These are phyloP conservation scores for Sphaerulina populicola DNA, from an alignment of 2,329 filamentous ascomycete species.

Conservation along the genomic window DNA sequence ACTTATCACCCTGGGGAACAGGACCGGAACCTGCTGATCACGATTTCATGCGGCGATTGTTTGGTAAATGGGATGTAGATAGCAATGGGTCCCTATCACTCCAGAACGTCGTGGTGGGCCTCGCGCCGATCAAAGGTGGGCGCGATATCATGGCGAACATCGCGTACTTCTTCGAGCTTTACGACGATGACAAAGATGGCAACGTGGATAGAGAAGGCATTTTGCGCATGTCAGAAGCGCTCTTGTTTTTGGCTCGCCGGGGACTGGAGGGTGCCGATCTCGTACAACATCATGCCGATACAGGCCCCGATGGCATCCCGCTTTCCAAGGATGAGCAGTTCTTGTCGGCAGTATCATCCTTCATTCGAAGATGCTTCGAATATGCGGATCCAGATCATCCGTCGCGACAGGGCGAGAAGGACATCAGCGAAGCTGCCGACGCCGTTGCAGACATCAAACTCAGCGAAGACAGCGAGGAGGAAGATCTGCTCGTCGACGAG, in stretches of 20 bases:
- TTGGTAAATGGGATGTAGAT: slow-evolving; percentile 78
- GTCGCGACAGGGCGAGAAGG: slow-evolving; percentile 25
- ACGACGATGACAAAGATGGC: slow-evolving; percentile 86
- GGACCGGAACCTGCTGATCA: slow-evolving; percentile 74
- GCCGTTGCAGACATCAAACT: slow-evolving; percentile 60
- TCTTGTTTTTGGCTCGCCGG: slow-evolving; percentile 83
- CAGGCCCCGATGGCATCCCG: slow-evolving; percentile 26
- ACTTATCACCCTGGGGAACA: slow-evolving; percentile 49
- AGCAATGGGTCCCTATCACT: slow-evolving; percentile 69
- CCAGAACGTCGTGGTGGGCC: slow-evolving; percentile 82
- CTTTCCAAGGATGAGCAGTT: slow-evolving; percentile 72
- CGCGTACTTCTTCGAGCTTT: slow-evolving; percentile 94
- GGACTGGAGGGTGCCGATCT: slow-evolving; percentile 55
- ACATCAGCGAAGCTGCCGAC: slow-evolving; percentile 32
- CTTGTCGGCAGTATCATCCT: slow-evolving; percentile 84
- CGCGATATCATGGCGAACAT: slow-evolving; percentile 97
- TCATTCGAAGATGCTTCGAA: slow-evolving; percentile 93
- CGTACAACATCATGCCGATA: slow-evolving; percentile 12
- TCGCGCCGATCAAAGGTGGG: slow-evolving; percentile 85
- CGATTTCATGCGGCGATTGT: slow-evolving; percentile 84
- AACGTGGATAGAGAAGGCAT: slow-evolving; percentile 93
- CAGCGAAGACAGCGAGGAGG: slow-evolving; percentile 55
- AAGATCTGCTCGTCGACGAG: slow-evolving; percentile 52
- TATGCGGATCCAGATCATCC: slow-evolving; percentile 81
- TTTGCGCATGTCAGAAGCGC: slow-evolving; percentile 81